Conservation (phyloP, 768 basidiomycete species). For the Amanita polypyramis region DNA sequence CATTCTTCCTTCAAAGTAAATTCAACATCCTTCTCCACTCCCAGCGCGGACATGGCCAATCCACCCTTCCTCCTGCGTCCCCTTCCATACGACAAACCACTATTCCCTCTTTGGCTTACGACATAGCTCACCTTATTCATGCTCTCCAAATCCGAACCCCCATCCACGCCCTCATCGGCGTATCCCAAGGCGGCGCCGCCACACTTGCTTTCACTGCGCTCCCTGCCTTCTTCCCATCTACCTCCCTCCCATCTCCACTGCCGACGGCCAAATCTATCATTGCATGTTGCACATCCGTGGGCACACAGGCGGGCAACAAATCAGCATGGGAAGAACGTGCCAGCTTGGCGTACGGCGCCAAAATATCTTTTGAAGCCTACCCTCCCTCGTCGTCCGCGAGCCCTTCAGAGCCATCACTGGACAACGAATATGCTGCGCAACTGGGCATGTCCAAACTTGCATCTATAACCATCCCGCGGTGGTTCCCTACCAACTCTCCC, state of each 20-base stretch:
- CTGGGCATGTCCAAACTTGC: conserved; percentile 32
- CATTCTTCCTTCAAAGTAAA: conserved; percentile 23
- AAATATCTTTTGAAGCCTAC: background rate
- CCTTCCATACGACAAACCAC: conserved; percentile 18
- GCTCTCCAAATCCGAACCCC: conserved; percentile 24
- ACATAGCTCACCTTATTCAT: conserved; percentile 29
- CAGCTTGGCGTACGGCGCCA: conserved; percentile 20
- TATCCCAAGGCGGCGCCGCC: conserved; percentile 43
- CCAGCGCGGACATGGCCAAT: conserved; percentile 41
- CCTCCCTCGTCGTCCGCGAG: conserved; percentile 3
- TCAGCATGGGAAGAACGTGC: conserved; percentile 40
- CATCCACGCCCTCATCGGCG: conserved; percentile 37
- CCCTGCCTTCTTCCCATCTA: conserved; percentile 16
- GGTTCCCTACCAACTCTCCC: conserved; percentile 33
- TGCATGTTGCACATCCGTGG: conserved; percentile 37
- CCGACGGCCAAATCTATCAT: conserved; percentile 27
- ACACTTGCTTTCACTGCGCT: conserved; percentile 35
- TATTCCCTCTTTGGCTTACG: conserved; percentile 34
- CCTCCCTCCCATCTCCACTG: conserved; percentile 4
- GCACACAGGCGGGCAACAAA: conserved; percentile 34
- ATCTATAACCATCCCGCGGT: conserved; percentile 30
- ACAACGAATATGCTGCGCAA: conserved; percentile 12
- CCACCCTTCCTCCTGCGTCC: conserved; percentile 21
- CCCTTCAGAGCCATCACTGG: conserved; percentile 3
- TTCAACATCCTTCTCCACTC: conserved; percentile 39